Percentiles rank a stretch among this genome's conserved stretches.
Evolutionary conservation across 75 land plant species (phyloP).

Genomic region (Sequoia sempervirens): DNA sequence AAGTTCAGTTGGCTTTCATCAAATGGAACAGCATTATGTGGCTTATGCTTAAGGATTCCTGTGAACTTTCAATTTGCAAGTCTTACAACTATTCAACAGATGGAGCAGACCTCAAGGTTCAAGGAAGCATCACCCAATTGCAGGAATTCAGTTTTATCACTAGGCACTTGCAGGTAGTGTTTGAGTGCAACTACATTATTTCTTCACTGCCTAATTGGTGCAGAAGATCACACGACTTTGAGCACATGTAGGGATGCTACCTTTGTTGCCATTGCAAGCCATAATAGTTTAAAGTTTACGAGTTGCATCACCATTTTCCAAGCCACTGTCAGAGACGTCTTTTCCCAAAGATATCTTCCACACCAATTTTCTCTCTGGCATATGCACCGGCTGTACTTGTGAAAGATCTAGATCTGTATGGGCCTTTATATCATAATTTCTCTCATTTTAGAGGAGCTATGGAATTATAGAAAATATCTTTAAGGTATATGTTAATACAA

Average conservation of each 20-base stretch:
- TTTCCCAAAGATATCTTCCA: too few relatives aligned
- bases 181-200: slow-evolving; percentile 44
- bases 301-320: too few relatives aligned
- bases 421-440: too few relatives aligned
- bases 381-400: too few relatives aligned
- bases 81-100: slow-evolving; percentile 39
- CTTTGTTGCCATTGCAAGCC: slow-evolving; percentile 65
- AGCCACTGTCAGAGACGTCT: too few relatives aligned
- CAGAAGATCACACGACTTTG: slow-evolving; percentile 40
- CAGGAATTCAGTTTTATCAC: slow-evolving; percentile 22
- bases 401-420: too few relatives aligned
- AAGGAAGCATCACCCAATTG: too few relatives aligned
- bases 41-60: slow-evolving; percentile 48
- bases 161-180: slow-evolving; percentile 44
- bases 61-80: slow-evolving; percentile 50
- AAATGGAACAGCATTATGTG: slow-evolving; percentile 40
- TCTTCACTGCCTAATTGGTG: slow-evolving; percentile 40
- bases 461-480: too few relatives aligned
- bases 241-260: slow-evolving; percentile 65
- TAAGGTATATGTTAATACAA: too few relatives aligned
- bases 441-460: too few relatives aligned
- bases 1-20: slow-evolving; percentile 40
- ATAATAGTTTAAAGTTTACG: slow-evolving; percentile 22
- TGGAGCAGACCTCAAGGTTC: slow-evolving; percentile 54
- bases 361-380: too few relatives aligned